Base-by-base conservation (phyloP, 2,329 filamentous ascomycete species). In the Fusarium pseudocircinatum region DNA sequence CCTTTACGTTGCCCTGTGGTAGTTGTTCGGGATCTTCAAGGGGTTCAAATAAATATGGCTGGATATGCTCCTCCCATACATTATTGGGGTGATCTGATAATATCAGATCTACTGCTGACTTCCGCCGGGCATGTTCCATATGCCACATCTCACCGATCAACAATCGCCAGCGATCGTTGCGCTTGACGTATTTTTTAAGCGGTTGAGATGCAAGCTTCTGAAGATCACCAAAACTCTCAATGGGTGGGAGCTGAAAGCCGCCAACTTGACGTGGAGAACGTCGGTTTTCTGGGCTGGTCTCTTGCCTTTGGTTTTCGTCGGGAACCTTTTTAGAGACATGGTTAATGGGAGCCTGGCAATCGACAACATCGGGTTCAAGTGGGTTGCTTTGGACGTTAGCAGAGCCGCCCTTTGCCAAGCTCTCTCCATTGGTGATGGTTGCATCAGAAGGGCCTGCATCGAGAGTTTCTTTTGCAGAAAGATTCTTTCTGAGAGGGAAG, bases 71-170 rank as follows among this genome's bases (percentile, higher is more conserved):
- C 7, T 67, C 28, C 73, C 78, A 79, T 32, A 77, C 68, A 14
- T 74, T 72, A 37, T 70, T 64, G 9, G 50, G 36, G 10, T 67
- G 52, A 8, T 63, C 70, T 20, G 58, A 65, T 56, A 69, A 68
- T 30, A 81, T 44, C 39, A 74, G 54, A 36, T 73, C 62, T 18
- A 83, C 66, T n/a, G 81, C 58, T 30, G 63, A 66, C 24, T 62
- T 75, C 49, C 81, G 79, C 36, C 79, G 78, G 28, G 50, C 49
- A 47, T 81, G 80, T 12, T 68, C 62, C 22, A 83, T 68, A 26
- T 70, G 79, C 77, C 77, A 81, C 9, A 83, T 57, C 10, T 82
- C 59, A 47, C 74, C 74, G 32, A 82, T 73, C 13, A 78, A 49
- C 15, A 83, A 66, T 42, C 75, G 78, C 76, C 77, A 80, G 9